Conservation (phyloP, 1,284 basidiomycete species). For the Marasmius fiardii region DNA sequence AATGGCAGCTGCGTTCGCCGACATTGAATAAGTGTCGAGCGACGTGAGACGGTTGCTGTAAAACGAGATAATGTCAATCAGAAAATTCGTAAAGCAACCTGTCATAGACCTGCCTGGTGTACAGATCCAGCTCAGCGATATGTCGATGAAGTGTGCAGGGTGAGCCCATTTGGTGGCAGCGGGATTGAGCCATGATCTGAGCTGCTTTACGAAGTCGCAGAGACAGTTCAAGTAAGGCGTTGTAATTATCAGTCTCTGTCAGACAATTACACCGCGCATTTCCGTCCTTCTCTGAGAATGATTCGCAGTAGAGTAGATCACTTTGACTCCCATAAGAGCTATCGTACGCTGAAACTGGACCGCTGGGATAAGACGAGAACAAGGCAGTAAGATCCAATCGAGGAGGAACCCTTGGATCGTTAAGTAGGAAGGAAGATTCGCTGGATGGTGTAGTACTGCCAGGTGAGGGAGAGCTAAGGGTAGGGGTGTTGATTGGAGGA, state of each 20-base stretch:
- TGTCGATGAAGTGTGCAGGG: conserved; percentile 39
- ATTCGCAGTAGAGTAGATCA: neutral
- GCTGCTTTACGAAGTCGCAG: conserved; percentile 46
- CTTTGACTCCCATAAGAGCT: neutral
- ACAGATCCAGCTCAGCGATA: conserved; percentile 42
- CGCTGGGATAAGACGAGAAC: neutral
- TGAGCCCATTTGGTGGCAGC: conserved; percentile 33
- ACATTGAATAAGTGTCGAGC: neutral
- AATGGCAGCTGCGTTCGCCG: neutral
- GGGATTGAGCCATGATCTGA: conserved; percentile 35
- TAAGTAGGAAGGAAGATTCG: neutral
- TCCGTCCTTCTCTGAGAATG: neutral
- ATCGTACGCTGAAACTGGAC: neutral
- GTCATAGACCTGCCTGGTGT: conserved; percentile 32
- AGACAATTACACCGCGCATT: conserved; percentile 43
- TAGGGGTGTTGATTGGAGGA: neutral
- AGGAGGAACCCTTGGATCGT: neutral
- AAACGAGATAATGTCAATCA: neutral
- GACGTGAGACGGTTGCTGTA: neutral
- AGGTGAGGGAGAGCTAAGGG: neutral
- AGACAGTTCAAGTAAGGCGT: conserved; percentile 44
- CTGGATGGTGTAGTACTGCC: neutral
- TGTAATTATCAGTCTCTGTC: conserved; percentile 38
- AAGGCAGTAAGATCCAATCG: neutral
- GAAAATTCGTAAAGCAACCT: neutral